Base-by-base conservation (phyloP, 305 asterid genomes). In the Fraxinus floribunda region DNA sequence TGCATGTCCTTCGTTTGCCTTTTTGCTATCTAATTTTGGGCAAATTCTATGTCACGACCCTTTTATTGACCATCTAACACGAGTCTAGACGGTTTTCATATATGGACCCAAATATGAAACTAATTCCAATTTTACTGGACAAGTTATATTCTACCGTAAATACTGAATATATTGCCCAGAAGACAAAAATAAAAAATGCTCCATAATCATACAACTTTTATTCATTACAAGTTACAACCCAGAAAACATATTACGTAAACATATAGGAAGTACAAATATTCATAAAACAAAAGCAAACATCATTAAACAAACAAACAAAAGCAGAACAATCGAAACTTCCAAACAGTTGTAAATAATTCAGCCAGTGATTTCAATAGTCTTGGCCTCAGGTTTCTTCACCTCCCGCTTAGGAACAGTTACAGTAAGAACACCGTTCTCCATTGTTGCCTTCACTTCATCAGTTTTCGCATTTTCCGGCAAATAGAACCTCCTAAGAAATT, bases 341-440 rank as follows among this genome's bases (percentile, higher is more conserved):
- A 74, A n/a, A 18, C 57, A 18, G 73, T 64, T 24, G 78, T 36
- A 74, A 38, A 35, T 62, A 15, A 11, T 18, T 4, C 78, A 77
- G 2, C 57, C 76, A 78, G 68, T 77, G 71, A 85, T 82, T 24
- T 85, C 88, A 52, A 82, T 82, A 10, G 71, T 71, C 79, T 79
- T 82, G 29, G 80, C 62, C 80, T 80, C 78, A 80, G 84, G 83
- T 72, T 86, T 83, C 86, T 86, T 83, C 60, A 80, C 78, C 78
- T 86, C 86, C 80, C 79, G 34, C 86, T 83, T 80, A 32, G 88
- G 83, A 77, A 86, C 75, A 15, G 84, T 86, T 29, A 85, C 35
- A 15, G 80, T 85, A 22, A 85, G 83, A 71, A 85, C 86, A 35
- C 89, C 87, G 79, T 86, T 71, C 78, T 84, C 86, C 80, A 81